A percentile compares a stretch with the other conserved stretches of the same genome.
Evolutionary conservation across 2,329 filamentous ascomycete species (phyloP).

Genomic region (Rhinocladiella mackenziei): DNA sequence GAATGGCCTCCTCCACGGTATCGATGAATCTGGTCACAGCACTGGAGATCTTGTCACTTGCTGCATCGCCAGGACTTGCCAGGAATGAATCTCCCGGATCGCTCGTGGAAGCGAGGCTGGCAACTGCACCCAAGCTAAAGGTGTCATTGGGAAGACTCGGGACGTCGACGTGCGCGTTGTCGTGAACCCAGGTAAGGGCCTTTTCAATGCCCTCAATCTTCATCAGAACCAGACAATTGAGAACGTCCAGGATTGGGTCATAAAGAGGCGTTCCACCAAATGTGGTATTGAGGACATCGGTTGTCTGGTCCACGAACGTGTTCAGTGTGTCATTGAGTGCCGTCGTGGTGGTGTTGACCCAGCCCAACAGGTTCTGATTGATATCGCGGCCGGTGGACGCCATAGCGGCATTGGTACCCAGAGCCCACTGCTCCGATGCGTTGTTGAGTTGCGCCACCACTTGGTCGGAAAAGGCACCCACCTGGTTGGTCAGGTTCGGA

Average conservation of each 20-base stretch:
- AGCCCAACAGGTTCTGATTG: constrained; percentile 79
- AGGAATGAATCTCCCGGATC: constrained; percentile 65
- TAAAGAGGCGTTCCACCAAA: constrained; percentile 81
- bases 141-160: constrained; percentile 74
- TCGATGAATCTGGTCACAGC: constrained; percentile 67
- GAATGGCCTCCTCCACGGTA: constrained; percentile 64
- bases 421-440: constrained; percentile 72
- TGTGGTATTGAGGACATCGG: constrained; percentile 65
- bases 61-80: constrained; percentile 66
- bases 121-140: constrained; percentile 73
- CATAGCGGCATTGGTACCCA: constrained; percentile 70
- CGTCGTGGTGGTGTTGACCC: constrained; percentile 77
- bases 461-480: constrained; percentile 73
- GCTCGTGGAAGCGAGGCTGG: constrained; percentile 47
- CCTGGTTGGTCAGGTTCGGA: constrained; percentile 68
- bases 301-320: constrained; percentile 73
- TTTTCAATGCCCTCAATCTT: constrained; percentile 82
- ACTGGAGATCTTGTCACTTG: constrained; percentile 75
- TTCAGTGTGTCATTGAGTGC: constrained; percentile 85
- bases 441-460: constrained; percentile 69
- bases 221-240: constrained; percentile 81
- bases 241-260: constrained; percentile 70
- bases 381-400: constrained; percentile 62
- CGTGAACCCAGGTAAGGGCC: constrained; percentile 87
- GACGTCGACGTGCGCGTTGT: constrained; percentile 78